phyloP scores from a whole-genome alignment of 257 asterid species.

The Nicotiana tomentosiformis region DNA sequence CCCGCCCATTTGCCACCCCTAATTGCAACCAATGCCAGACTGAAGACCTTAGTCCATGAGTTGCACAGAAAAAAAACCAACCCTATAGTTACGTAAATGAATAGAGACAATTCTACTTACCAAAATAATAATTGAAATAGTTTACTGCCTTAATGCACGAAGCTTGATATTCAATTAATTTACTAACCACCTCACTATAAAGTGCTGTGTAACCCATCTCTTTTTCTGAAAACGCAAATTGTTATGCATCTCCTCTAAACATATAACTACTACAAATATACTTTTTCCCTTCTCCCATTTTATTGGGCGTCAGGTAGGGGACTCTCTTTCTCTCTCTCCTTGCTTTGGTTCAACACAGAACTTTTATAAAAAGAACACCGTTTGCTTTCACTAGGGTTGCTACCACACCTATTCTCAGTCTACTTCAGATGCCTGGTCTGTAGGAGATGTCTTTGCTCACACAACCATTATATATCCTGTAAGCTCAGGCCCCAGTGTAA shows the following conservation, averaged over 20 bases:
- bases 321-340: not conserved
- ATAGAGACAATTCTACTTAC: not conserved
- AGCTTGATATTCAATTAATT: not conserved
- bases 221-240: not conserved
- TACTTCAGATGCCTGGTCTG: not conserved
- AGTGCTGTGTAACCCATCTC: not conserved
- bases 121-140: not conserved
- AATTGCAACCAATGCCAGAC: constrained; percentile 1
- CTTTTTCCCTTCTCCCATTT: not conserved
- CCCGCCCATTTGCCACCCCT: too few species aligned
- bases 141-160: not conserved
- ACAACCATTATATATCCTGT: not conserved
- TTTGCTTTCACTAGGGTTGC: too few species aligned
- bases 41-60: not conserved
- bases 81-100: not conserved
- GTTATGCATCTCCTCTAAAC: not conserved
- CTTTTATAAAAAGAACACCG: too few species aligned
- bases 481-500: not conserved
- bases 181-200: not conserved
- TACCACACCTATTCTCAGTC: not conserved
- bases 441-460: not conserved
- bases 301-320: not conserved
- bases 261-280: not conserved
- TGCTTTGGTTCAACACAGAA: not conserved
- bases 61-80: not conserved